Percentiles rank a stretch among this genome's conserved stretches.
phyloP scores from a whole-genome alignment of 1,139 yeast genomes.

The Hyphopichia pseudoburtonii region DNA sequence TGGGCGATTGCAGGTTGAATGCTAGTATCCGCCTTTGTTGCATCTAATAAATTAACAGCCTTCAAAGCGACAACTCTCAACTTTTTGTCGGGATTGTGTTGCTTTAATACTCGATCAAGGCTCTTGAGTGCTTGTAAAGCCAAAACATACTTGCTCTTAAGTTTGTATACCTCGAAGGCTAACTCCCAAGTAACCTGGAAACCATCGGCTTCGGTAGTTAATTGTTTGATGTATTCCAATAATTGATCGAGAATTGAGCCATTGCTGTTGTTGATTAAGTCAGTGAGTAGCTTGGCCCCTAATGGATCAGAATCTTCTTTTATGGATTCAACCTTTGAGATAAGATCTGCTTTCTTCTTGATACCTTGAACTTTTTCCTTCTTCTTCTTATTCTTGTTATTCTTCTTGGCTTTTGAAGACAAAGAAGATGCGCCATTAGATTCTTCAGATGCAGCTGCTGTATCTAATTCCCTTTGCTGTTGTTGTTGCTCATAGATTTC shows the following conservation, averaged over 20 bases:
- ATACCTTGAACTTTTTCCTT: conserved; percentile 37
- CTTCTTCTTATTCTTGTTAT: conserved; percentile 28
- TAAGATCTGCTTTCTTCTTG: conserved; percentile 37
- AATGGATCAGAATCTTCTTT: conserved; percentile 51
- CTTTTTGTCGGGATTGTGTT: conserved; percentile 15
- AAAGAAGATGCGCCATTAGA: conserved; percentile 16
- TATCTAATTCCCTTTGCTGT: conserved; percentile 6
- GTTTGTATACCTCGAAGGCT: conserved; percentile 38
- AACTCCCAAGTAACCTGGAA: conserved; percentile 37
- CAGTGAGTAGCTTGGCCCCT: conserved; percentile 40
- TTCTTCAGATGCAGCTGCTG: conserved; percentile 2
- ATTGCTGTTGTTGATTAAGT: conserved; percentile 21
- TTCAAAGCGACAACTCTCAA: conserved; percentile 22
- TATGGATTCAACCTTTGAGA: conserved; percentile 42
- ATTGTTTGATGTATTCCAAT: conserved; percentile 29
- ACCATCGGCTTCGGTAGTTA: conserved; percentile 35
- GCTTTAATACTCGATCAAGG: conserved; percentile 31
- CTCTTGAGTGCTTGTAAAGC: conserved; percentile 45
- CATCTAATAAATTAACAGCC: conserved; percentile 25
- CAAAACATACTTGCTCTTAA: conserved; percentile 46
- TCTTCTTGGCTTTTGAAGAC: conserved; percentile 18
- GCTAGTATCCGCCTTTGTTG: conserved; percentile 23
- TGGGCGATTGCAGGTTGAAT: conserved; percentile 45
- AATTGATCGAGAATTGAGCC: conserved; percentile 32
- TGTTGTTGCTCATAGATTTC: conserved; percentile 36